These are phyloP conservation scores for Ustilago nuda DNA, from an alignment of 1,284 basidiomycete genomes.

Conservation along the genomic window DNA sequence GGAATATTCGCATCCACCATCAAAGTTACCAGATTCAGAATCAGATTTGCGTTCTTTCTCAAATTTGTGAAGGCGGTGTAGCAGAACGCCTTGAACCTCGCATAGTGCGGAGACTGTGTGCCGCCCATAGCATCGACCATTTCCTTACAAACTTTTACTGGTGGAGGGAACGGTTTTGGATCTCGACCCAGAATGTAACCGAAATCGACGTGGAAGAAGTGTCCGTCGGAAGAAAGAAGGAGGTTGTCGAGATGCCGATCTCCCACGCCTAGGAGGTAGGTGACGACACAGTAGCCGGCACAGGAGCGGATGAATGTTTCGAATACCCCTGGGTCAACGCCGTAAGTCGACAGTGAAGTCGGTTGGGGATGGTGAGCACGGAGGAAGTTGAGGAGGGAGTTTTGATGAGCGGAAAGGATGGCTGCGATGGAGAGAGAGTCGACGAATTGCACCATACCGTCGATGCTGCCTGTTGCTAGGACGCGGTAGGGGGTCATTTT, in stretches of 20 bases:
- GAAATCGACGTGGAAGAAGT: conserved; percentile 84
- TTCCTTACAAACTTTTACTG: conserved; percentile 98
- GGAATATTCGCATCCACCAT: conserved; percentile 99
- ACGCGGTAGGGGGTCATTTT: conserved; percentile 93
- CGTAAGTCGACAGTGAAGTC: conserved; percentile 89
- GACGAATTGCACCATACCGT: conserved; percentile 97
- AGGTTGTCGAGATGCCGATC: conserved; percentile 98
- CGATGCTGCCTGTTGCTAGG: conserved; percentile 87
- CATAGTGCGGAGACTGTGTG: conserved; percentile 78
- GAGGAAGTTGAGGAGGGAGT: conserved; percentile 89
- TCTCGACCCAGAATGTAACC: conserved; percentile 98
- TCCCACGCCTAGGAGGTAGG: conserved; percentile 94
- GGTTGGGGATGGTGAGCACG: conserved; percentile 87
- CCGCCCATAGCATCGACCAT: conserved; percentile 99
- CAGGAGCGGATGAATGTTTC: conserved; percentile 98
- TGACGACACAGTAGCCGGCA: conserved; percentile 97
- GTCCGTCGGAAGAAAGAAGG: conserved; percentile 89
- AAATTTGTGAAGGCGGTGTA: conserved; percentile 96
- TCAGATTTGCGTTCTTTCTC: conserved; percentile 92
- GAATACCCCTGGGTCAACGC: conserved; percentile 89
- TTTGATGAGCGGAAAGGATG: conserved; percentile 78
- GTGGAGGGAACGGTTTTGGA: conserved; percentile 96
- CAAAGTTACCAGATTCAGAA: conserved; percentile 92
- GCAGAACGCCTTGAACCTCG: conserved; percentile 93
- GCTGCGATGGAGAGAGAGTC: conserved; percentile 93